Evolutionary conservation across 805 yeast species (phyloP).

Genomic region (Yamadazyma phyllophila): DNA sequence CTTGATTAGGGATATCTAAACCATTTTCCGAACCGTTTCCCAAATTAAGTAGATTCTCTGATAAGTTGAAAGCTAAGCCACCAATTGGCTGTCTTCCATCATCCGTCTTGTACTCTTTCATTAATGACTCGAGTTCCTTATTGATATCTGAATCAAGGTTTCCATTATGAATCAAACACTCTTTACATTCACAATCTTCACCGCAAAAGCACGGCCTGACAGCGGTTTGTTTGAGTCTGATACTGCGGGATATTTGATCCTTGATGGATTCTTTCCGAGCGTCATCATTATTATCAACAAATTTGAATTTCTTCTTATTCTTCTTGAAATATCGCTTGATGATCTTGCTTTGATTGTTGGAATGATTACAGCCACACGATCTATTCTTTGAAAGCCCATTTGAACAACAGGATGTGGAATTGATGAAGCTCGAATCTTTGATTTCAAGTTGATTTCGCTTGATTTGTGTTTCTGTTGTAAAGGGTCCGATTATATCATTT

Average conservation of each 20-base stretch:
- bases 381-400: conserved; percentile 13
- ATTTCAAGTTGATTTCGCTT: conserved; percentile 24
- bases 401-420: conserved; percentile 33
- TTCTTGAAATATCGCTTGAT: conserved; percentile 30
- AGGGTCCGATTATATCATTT: conserved; percentile 41
- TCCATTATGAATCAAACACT: conserved; percentile 36
- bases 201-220: conserved; percentile 39
- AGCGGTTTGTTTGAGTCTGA: conserved; percentile 11
- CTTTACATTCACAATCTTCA: conserved; percentile 35
- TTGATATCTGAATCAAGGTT: background rate
- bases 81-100: background rate
- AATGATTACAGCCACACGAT: conserved; percentile 31
- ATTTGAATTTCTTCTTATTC: conserved; percentile 17
- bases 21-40: no score
- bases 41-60: background rate
- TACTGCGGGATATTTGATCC: conserved; percentile 10
- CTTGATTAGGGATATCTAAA: background rate
- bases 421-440: conserved; percentile 32
- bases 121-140: conserved; percentile 3
- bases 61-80: background rate
- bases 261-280: conserved; percentile 13
- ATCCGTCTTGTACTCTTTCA: background rate
- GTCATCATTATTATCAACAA: conserved; percentile 14
- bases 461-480: conserved; percentile 17
- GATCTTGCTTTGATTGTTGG: conserved; percentile 35